phyloP scores from a whole-genome alignment of 176 grass and related monocot genomes.

The Poa annua region DNA sequence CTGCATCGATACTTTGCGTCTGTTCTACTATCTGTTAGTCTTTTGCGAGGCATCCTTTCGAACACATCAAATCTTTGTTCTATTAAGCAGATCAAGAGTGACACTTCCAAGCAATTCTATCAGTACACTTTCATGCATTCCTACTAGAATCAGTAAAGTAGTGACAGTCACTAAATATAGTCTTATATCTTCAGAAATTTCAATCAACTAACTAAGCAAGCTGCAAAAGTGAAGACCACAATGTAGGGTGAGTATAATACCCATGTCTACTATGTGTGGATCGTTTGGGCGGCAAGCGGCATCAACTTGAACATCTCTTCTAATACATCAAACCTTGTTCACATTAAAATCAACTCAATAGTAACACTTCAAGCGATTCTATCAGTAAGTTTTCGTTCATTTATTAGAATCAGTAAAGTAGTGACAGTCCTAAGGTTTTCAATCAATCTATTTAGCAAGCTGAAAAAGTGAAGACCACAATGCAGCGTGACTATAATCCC shows the following conservation, averaged over 20 bases:
- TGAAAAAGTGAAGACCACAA: neutral
- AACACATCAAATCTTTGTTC: neutral
- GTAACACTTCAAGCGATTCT: neutral
- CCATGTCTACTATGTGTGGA: neutral
- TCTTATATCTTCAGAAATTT: neutral
- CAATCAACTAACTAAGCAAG: neutral
- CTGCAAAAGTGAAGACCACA: conserved; percentile 2
- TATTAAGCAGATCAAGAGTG: neutral
- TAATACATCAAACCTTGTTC: neutral
- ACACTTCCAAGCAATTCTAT: neutral
- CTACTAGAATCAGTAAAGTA: neutral
- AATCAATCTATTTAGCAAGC: conserved; percentile 16
- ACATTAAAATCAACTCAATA: neutral
- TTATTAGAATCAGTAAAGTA: neutral
- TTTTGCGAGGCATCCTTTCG: conserved; percentile 3
- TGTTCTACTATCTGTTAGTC: conserved; percentile 23
- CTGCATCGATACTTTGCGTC: neutral
- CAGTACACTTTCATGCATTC: neutral
- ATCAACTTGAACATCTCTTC: conserved; percentile 5
- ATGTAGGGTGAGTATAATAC: conserved; percentile 1
- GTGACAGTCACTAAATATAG: conserved; percentile 10
- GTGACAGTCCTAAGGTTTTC: neutral
- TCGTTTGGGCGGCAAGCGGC: neutral
- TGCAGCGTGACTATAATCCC: neutral
- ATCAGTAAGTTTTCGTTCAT: neutral